phyloP scores from a whole-genome alignment of 1,284 basidiomycete species.

The Ganoderma sp. region DNA sequence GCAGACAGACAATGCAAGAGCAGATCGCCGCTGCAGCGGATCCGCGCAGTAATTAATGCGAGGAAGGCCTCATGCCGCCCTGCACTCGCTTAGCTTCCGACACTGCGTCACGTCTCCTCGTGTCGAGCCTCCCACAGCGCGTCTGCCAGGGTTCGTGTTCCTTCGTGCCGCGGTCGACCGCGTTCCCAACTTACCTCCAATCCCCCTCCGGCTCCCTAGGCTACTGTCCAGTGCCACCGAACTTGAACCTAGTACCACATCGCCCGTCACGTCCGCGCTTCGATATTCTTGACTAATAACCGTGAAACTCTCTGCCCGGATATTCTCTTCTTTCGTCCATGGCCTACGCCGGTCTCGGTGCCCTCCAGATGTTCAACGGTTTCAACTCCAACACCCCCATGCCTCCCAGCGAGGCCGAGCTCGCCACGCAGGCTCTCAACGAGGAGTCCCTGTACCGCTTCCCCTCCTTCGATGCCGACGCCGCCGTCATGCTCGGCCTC shows the following conservation, averaged over 20 bases:
- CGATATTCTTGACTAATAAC: neutral
- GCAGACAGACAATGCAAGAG: neutral
- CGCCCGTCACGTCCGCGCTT: neutral
- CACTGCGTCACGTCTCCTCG: constrained; percentile 24
- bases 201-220: neutral
- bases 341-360: constrained; percentile 12
- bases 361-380: constrained; percentile 53
- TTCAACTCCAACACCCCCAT: constrained; percentile 54
- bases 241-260: neutral
- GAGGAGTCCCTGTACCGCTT: constrained; percentile 76
- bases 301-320: neutral
- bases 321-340: constrained; percentile 4
- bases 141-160: neutral
- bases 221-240: constrained; percentile 3
- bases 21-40: constrained; percentile 4
- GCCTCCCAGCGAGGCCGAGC: constrained; percentile 69
- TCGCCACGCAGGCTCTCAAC: constrained; percentile 69
- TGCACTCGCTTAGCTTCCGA: constrained; percentile 18
- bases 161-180: constrained; percentile 1
- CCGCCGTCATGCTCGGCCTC: constrained; percentile 80
- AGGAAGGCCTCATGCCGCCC: constrained; percentile 24
- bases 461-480: constrained; percentile 71
- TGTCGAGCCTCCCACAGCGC: constrained; percentile 14
- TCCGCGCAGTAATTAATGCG: constrained; percentile 1
- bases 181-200: neutral